phyloP scores from a whole-genome alignment of 805 yeast genomes.

The Maudiozyma turicensis region DNA sequence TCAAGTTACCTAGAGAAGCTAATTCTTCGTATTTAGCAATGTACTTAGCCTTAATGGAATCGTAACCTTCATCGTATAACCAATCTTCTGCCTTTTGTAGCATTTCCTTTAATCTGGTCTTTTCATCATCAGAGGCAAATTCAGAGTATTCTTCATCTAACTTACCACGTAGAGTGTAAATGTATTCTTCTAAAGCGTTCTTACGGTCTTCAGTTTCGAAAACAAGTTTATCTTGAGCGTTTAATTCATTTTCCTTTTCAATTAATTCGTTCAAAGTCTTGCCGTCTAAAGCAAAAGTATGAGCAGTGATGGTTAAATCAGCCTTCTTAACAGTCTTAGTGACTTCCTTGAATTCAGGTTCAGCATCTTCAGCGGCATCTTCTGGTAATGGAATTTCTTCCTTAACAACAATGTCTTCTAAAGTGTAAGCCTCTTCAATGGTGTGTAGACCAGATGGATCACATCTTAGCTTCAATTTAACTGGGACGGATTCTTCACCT shows the following conservation, averaged over 20 bases:
- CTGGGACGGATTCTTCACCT: constrained; percentile 70
- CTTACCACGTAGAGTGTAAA: constrained; percentile 94
- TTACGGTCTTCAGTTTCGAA: constrained; percentile 98
- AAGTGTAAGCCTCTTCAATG: constrained; percentile 89
- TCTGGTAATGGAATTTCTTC: constrained; percentile 63
- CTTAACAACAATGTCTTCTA: constrained; percentile 81
- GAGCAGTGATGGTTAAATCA: constrained; percentile 53
- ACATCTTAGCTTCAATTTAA: constrained; percentile 90
- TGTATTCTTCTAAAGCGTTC: constrained; percentile 97
- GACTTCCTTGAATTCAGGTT: constrained; percentile 81
- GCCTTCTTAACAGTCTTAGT: constrained; percentile 91
- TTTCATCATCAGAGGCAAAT: constrained; percentile 88
- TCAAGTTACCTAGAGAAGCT: constrained; percentile 87
- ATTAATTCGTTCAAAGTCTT: constrained; percentile 47
- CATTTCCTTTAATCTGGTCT: constrained; percentile 61
- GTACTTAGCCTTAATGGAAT: constrained; percentile 90
- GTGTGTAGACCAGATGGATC: constrained; percentile 95
- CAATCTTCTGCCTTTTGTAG: constrained; percentile 89
- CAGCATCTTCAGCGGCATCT: constrained; percentile 47
- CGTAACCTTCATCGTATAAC: constrained; percentile 97
- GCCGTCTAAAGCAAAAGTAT: constrained; percentile 53
- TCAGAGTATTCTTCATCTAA: constrained; percentile 82
- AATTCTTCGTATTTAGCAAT: constrained; percentile 97
- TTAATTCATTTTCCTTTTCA: constrained; percentile 79
- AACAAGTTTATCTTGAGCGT: constrained; percentile 87